phyloP scores from a whole-genome alignment of 345 rosid species.

The Rhodamnia argentea region DNA sequence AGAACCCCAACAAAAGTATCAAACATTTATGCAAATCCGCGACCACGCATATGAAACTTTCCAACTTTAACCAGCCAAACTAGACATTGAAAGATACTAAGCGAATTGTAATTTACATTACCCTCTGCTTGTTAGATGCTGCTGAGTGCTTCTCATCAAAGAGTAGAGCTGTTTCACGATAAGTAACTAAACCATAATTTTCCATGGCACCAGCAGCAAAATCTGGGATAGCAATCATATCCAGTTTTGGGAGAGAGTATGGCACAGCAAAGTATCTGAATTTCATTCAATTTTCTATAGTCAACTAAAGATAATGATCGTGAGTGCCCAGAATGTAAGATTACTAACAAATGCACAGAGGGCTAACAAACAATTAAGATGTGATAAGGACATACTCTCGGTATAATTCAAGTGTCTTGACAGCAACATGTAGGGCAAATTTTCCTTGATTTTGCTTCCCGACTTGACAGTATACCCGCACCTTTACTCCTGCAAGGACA shows the following conservation, averaged over 20 bases:
- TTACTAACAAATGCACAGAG: background rate
- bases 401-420: constrained; percentile 72
- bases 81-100: background rate
- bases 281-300: background rate
- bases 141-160: constrained; percentile 93
- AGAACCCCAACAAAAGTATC: constrained; percentile 6
- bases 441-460: constrained; percentile 86
- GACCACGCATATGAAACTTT: background rate
- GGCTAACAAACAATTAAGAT: background rate
- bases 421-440: constrained; percentile 91
- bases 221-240: constrained; percentile 97
- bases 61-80: background rate
- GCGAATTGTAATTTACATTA: constrained; percentile 10
- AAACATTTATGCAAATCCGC: background rate
- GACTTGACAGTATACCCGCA: constrained; percentile 84
- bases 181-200: constrained; percentile 93
- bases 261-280: constrained; percentile 84
- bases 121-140: constrained; percentile 96
- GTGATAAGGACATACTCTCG: constrained; percentile 48
- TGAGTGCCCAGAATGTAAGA: background rate
- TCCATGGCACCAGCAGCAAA: constrained; percentile 99
- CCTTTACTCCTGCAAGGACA: constrained; percentile 53
- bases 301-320: background rate
- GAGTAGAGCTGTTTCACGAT: constrained; percentile 88
- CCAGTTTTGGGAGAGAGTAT: constrained; percentile 86